Evolutionary conservation across 805 yeast species (phyloP), one percentile per base, ranked within the genome.

Genomic region (Kodamaea leandrae): DNA sequence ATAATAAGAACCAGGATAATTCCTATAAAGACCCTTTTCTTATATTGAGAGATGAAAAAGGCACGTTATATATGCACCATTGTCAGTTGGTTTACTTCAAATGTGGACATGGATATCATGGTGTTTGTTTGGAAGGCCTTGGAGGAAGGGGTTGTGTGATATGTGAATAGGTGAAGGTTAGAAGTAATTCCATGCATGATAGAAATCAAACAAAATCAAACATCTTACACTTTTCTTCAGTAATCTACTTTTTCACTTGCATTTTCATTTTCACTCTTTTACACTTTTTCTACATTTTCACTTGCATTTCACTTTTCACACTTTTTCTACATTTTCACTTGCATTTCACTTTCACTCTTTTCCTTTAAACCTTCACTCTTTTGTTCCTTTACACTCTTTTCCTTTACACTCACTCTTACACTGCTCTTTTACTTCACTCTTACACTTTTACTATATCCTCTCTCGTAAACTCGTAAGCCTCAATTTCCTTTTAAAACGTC

Each of bases 51-150:
- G n/a, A n/a, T n/a, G n/a, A n/a, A n/a, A n/a, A n/a, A n/a, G n/a
- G n/a, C n/a, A n/a, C n/a, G n/a, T n/a, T n/a, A n/a, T n/a, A n/a
- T n/a, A n/a, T n/a, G 35, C 38, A 39, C n/a, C 54, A 55, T 16
- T 53, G 57, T 27, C 67, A 70, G 30, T 52, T 82, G 27, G 68
- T 77, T 4, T 68, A 79, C 4, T 83, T 84, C 61, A 74, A 74
- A 47, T 84, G 90, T 56, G 68, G 72, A 4, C 91, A 83, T 57
- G 78, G 80, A 8, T 83, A 80, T 53, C 90, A 84, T 54, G 52
- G 66, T 7, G 62, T 63, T 16, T 83, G 91, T 51, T 60, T 83
- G 41, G 64, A 64, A 27, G 68, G 69, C 25, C 63, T 83, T 33
- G 51, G 64, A 4, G 50, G 60, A 25, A 45, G 38, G 18, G 42